Percentiles rank a stretch among this genome's conserved stretches.
Evolutionary conservation across 1,139 yeast genomes (phyloP).

Genomic region (Candida glucosophila): DNA sequence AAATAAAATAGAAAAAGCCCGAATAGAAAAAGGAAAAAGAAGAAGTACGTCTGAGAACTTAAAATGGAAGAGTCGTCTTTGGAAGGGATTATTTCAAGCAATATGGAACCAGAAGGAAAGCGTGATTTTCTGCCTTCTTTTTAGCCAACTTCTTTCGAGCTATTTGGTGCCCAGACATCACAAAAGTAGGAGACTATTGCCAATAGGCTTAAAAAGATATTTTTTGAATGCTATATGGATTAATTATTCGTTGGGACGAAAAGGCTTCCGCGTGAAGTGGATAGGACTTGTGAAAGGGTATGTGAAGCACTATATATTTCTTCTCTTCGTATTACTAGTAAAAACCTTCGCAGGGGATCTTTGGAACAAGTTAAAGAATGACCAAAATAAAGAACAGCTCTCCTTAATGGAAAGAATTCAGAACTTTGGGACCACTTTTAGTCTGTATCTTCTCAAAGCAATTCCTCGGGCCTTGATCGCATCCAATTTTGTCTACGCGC

Average conservation of each 20-base stretch:
- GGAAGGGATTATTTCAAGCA: no score
- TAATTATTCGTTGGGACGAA: constrained; percentile 24
- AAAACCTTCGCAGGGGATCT: no score
- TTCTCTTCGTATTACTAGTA: no score
- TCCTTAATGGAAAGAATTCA: constrained; percentile 17
- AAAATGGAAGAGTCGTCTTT: no score
- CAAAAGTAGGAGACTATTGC: constrained; percentile 30
- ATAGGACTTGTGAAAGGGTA: constrained; percentile 19
- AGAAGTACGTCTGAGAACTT: no score
- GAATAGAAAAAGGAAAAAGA: no score
- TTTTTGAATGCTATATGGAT: constrained; percentile 38
- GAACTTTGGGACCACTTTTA: no score
- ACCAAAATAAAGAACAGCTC: no score
- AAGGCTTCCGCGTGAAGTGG: constrained; percentile 20
- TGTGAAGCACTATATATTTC: constrained; percentile 20
- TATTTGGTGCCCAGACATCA: constrained; percentile 34
- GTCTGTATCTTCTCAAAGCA: constrained; percentile 15
- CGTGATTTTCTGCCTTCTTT: constrained; percentile 26
- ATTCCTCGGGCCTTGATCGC: constrained; percentile 23
- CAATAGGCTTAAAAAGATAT: constrained; percentile 23
- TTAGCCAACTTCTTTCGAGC: constrained; percentile 34
- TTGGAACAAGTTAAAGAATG: no score
- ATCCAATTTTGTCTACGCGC: constrained; percentile 28
- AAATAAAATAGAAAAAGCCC: no score
- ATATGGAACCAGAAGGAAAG: constrained; percentile 28